Evolutionary conservation across 108 stramenopile species (phyloP).

Genomic region (Tribonema minus): DNA sequence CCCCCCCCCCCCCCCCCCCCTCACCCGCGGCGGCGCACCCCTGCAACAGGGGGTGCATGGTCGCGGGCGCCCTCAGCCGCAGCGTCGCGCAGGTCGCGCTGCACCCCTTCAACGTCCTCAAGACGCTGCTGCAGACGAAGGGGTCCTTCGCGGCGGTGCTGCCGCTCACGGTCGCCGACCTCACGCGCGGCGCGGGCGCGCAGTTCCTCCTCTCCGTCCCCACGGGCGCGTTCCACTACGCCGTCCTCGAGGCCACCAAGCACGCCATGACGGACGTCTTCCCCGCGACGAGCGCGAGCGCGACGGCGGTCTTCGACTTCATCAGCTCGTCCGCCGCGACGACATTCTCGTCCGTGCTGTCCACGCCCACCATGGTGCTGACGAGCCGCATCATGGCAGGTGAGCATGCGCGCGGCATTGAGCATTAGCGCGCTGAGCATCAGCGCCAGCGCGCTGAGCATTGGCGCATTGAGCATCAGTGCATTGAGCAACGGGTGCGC

Average conservation of each 20-base stretch:
- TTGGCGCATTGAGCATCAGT: neutral
- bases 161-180: conserved; percentile 29
- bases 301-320: conserved; percentile 84
- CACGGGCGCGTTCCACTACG: conserved; percentile 92
- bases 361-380: conserved; percentile 84
- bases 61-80: conserved; percentile 42
- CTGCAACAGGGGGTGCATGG: conserved; percentile 43
- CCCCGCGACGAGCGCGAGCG: neutral
- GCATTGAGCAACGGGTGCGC: too few relatives aligned
- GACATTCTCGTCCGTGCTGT: conserved; percentile 70
- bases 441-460: neutral
- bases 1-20: too few relatives aligned
- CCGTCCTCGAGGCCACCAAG: conserved; percentile 73
- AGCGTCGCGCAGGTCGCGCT: conserved; percentile 80
- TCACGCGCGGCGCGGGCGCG: conserved; percentile 86
- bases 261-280: conserved; percentile 11
- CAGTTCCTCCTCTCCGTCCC: conserved; percentile 87
- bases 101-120: conserved; percentile 87
- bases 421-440: neutral
- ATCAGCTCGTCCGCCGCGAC: conserved; percentile 80
- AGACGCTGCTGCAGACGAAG: conserved; percentile 83
- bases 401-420: too few relatives aligned
- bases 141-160: conserved; percentile 41
- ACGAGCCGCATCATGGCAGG: conserved; percentile 93
- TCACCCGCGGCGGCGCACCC: too few relatives aligned